Evolutionary conservation across 139 green algal genomes (phyloP).

Genomic region (Chlorella sp.): DNA sequence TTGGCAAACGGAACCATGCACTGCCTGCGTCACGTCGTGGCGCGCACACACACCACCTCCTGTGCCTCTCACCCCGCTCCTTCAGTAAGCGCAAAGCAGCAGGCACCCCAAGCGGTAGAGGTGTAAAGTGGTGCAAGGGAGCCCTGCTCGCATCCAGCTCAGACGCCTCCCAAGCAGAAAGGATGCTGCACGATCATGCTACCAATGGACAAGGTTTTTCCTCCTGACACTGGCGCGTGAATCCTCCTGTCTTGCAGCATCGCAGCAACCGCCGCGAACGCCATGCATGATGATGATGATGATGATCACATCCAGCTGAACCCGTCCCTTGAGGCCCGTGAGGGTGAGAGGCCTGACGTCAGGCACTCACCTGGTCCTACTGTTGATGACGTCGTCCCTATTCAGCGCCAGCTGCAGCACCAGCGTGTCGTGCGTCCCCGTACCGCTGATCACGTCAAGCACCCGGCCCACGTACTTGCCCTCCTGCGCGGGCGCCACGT

Average conservation of each 20-base stretch:
- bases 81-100: too few species aligned
- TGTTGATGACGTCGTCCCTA: slow-evolving; percentile 14
- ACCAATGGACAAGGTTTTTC: too few species aligned
- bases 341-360: too few species aligned
- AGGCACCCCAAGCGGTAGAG: not conserved
- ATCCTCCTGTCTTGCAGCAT: too few species aligned
- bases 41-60: too few species aligned
- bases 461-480: slow-evolving; percentile 23
- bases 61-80: too few species aligned
- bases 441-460: slow-evolving; percentile 32
- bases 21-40: slow-evolving; percentile 19
- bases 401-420: slow-evolving; percentile 22
- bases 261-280: not conserved
- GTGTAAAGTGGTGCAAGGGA: not conserved
- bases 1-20: slow-evolving; percentile 36
- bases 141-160: not conserved
- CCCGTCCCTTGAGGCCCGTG: too few species aligned
- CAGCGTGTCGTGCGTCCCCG: slow-evolving; percentile 34
- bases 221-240: too few species aligned
- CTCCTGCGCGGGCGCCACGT: slow-evolving; percentile 9
- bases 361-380: slow-evolving; percentile 18
- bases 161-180: not conserved
- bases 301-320: too few species aligned
- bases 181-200: too few species aligned
- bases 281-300: not conserved